phyloP scores from a whole-genome alignment of 2,329 filamentous ascomycete species.

The Lecanicillium sp. region DNA sequence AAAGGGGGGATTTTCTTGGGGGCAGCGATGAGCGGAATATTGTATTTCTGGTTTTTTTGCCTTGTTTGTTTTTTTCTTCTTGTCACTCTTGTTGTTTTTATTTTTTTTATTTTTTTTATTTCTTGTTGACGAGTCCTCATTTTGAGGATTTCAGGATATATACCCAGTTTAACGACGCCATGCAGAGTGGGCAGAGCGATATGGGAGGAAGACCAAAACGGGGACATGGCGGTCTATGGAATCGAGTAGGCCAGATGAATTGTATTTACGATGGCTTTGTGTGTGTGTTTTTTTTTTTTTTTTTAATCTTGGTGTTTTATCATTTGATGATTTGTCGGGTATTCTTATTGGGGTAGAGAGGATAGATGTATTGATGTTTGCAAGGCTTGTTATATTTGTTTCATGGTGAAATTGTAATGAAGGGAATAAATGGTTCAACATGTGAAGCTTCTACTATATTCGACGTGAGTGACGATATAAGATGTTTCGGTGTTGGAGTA shows the following conservation, averaged over 20 bases:
- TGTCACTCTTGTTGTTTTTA: constrained; percentile 1
- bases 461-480: no score
- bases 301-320: background rate
- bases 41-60: constrained; percentile 9
- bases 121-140: background rate
- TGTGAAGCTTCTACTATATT: no score
- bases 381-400: no score
- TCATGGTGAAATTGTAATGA: no score
- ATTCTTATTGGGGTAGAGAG: background rate
- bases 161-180: constrained; percentile 12
- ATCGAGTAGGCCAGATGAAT: background rate
- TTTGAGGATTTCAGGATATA: constrained; percentile 17
- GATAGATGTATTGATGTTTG: background rate
- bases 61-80: constrained; percentile 11
- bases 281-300: background rate
- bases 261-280: background rate
- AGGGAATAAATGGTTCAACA: no score
- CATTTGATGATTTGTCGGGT: background rate
- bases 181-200: background rate
- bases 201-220: constrained; percentile 2
- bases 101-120: constrained; percentile 13
- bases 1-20: constrained; percentile 2
- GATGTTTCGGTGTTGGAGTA: no score
- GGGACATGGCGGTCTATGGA: no score
- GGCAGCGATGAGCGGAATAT: constrained; percentile 9